Evolutionary conservation across 83 land plant species (phyloP), one percentile per base, ranked within the genome.

Genomic region (Diphasiastrum complanatum): DNA sequence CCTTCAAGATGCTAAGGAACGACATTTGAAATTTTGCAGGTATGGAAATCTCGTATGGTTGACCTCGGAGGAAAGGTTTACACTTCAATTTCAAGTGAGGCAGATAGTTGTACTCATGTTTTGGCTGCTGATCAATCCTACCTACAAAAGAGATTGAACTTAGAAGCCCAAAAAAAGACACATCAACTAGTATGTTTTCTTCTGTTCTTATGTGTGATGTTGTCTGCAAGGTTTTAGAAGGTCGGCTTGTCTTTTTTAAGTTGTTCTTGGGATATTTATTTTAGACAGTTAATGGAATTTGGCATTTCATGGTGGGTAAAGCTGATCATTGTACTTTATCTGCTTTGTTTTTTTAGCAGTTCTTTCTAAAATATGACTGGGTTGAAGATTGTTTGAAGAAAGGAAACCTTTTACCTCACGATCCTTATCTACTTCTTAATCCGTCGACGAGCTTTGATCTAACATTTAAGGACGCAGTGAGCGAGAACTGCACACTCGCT

Each of bases 381-480:
- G 36, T 60, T n/a, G 64, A 60, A 47, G 54, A 60, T 25, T 60
- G 54, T 20, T 27, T 60, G 48, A 60, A 60, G 43, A 47, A 60
- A 25, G 64, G 64, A 3, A 60, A 41, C 38, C 55, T 60, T 41
- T 47, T 60, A 28, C 31, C 64, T 33, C 28, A 18, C 18, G 27
- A 43, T 8, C 24, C 24, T 2, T 60, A 60, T 41, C n/a, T 4
- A 5, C 58, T 54, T 29, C 8, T 11, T 25, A 5, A 54, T 26
- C 4, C 58, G 23, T 8, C n/a, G n/a, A n/a, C n/a, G n/a, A n/a
- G n/a, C n/a, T n/a, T n/a, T n/a, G n/a, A n/a, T n/a, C n/a, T n/a
- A n/a, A n/a, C n/a, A n/a, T n/a, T n/a, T n/a, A n/a, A n/a, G n/a
- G n/a, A n/a, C n/a, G n/a, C n/a, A n/a, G n/a, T n/a, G n/a, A n/a